Conservation (phyloP, 176 grass and related monocot species). For the Lolium multiflorum region DNA sequence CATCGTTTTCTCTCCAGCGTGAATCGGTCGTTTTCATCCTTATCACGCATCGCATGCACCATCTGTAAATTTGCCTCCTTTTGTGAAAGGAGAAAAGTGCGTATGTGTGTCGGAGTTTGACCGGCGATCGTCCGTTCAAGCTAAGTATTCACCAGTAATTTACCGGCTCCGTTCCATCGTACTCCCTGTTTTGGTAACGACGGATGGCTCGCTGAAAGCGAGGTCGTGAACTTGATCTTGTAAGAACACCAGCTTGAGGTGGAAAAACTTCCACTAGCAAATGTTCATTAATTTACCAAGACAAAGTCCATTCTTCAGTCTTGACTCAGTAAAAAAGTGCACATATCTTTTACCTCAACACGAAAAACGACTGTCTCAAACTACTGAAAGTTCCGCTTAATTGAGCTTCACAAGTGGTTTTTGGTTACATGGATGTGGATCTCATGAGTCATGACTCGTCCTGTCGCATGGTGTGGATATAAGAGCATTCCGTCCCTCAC, state of each 20-base stretch:
- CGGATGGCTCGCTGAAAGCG: not conserved
- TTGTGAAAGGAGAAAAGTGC: not conserved
- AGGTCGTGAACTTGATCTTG: not conserved
- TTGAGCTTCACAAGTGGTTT: too few species aligned
- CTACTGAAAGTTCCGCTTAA: not conserved
- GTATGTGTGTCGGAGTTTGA: not conserved
- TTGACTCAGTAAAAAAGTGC: not conserved
- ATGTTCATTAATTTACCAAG: not conserved
- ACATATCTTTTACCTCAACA: not conserved
- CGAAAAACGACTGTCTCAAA: not conserved
- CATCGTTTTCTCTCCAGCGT: not conserved
- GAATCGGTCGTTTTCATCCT: slow-evolving; percentile 16
- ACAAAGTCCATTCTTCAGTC: not conserved
- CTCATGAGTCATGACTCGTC: too few species aligned
- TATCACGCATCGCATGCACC: not conserved
- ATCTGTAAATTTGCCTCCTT: not conserved
- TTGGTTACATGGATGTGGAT: too few species aligned
- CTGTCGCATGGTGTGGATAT: too few species aligned
- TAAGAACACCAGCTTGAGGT: too few species aligned
- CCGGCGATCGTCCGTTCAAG: not conserved
- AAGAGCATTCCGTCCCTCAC: too few species aligned
- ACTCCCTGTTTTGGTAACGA: not conserved
- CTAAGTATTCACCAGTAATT: not conserved
- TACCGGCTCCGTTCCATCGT: not conserved
- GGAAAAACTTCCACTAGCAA: not conserved